Base-by-base conservation (phyloP, 306 rosid genomes). In the Macrotyloma uniflorum region DNA sequence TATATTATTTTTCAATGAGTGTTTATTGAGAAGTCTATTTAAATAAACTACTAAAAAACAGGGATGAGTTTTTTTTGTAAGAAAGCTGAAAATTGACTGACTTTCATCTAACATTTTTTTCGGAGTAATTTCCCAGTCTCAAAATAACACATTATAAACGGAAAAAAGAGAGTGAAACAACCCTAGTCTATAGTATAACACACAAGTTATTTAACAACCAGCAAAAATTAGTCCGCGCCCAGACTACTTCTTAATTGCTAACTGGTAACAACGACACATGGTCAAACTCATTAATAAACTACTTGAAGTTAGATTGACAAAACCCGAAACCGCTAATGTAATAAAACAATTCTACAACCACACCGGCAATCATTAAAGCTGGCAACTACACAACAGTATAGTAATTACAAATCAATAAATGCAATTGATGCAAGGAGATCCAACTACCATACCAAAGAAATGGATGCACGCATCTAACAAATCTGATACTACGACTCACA, bases 141-240 rank as follows among this genome's bases (percentile, higher is more conserved):
- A 75, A 62, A 81, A 50, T 43, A 75, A 51, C 32, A 33, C 61
- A 42, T 24, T 38, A 70, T n/a, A 58, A 15, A 58, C 42, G 5
- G 8, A 46, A 15, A 46, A 6, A 46, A 46, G 14, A 46, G 14
- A 45, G n/a, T 10, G 5, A 45, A 45, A 14, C 6, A 15, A 38
- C 23, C 11, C 6, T 22, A 26, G 22, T 45, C 71, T 5, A 26
- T 5, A 55, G 28, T 55, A 70, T 36, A 54, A 58, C 28, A 59
- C 55, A 66, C 40, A 22, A 20, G 6, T 35, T 58, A 70, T 18
- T 58, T 57, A 36, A 22, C 64, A 57, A 20, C 40, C 36, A 69
- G 46, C 32, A 49, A 46, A 12, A 58, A 33, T 7, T 45, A 45
- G 64, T 38, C 1, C 8, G 53, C 11, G 45, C 62, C 22, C 33